Conservation (phyloP, 2,329 filamentous ascomycete genomes). For the Verticillium nubilum region DNA sequence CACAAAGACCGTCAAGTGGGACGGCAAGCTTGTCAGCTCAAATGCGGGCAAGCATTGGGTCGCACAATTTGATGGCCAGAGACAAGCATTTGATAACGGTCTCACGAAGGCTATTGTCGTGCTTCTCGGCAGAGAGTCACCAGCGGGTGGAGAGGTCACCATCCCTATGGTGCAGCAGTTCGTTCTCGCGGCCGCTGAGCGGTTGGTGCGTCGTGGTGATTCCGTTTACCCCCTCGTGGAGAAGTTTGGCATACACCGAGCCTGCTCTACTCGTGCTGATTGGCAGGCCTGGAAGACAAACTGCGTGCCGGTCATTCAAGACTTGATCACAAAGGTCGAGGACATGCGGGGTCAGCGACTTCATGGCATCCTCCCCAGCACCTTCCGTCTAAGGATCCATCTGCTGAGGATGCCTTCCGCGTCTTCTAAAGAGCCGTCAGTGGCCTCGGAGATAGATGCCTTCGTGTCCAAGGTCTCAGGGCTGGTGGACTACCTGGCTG, state of each 20-base stretch:
- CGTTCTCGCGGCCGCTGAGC: neutral
- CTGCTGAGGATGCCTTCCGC: constrained; percentile 11
- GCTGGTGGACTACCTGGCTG: constrained; percentile 9
- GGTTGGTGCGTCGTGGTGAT: neutral
- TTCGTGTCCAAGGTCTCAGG: constrained; percentile 6
- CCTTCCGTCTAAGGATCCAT: constrained; percentile 9
- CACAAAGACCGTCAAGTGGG: constrained; percentile 16
- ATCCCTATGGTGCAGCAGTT: neutral
- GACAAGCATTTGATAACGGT: constrained; percentile 1
- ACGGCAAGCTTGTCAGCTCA: constrained; percentile 17
- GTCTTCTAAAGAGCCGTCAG: neutral
- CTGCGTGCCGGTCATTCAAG: constrained; percentile 14
- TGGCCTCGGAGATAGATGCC: neutral
- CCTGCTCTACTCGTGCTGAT: constrained; percentile 1
- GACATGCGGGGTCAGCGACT: constrained; percentile 1
- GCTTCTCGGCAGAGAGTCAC: neutral
- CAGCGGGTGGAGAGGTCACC: neutral
- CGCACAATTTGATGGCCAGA: constrained; percentile 11
- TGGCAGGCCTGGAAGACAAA: constrained; percentile 11
- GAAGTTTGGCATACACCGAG: neutral
- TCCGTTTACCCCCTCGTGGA: neutral
- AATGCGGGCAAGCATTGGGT: constrained; percentile 25
- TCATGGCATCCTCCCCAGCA: constrained; percentile 8
- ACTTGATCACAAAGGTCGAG: constrained; percentile 12
- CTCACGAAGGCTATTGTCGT: neutral